Evolutionary conservation across 768 basidiomycete species (phyloP).

Genomic region (Pisolithus microcarpus): DNA sequence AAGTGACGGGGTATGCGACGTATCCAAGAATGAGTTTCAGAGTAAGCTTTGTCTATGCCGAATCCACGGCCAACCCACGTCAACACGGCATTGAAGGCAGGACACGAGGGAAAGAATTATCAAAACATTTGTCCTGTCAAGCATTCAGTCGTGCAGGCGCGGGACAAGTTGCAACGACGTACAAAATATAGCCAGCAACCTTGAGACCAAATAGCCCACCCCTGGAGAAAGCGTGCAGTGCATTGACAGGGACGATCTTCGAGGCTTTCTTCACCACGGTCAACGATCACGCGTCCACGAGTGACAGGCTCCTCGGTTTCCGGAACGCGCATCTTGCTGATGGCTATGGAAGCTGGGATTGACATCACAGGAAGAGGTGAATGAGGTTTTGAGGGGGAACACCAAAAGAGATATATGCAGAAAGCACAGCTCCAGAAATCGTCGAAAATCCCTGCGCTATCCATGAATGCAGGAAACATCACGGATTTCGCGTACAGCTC

Average conservation of each 20-base stretch:
- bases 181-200: conserved; percentile 86
- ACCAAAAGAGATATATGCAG: conserved; percentile 74
- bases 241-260: conserved; percentile 61
- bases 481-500: conserved; percentile 7
- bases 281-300: conserved; percentile 70
- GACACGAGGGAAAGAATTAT: conserved; percentile 80
- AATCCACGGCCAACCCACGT: conserved; percentile 88
- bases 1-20: conserved; percentile 81
- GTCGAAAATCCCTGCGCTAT: conserved; percentile 64
- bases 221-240: conserved; percentile 81
- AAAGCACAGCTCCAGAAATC: conserved; percentile 84
- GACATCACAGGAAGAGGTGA: conserved; percentile 91
- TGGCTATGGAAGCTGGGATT: conserved; percentile 90
- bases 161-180: conserved; percentile 18
- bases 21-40: conserved; percentile 82
- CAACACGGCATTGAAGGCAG: conserved; percentile 72
- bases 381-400: conserved; percentile 75
- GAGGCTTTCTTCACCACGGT: conserved; percentile 58
- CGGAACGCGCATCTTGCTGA: conserved; percentile 81
- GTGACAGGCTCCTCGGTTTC: conserved; percentile 84
- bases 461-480: conserved; percentile 1
- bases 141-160: conserved; percentile 6
- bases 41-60: conserved; percentile 73
- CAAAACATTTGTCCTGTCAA: conserved; percentile 65
- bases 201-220: conserved; percentile 81